Evolutionary conservation across 148 eudicot genomes (phyloP).

Genomic region (Chenopodium formosanum): DNA sequence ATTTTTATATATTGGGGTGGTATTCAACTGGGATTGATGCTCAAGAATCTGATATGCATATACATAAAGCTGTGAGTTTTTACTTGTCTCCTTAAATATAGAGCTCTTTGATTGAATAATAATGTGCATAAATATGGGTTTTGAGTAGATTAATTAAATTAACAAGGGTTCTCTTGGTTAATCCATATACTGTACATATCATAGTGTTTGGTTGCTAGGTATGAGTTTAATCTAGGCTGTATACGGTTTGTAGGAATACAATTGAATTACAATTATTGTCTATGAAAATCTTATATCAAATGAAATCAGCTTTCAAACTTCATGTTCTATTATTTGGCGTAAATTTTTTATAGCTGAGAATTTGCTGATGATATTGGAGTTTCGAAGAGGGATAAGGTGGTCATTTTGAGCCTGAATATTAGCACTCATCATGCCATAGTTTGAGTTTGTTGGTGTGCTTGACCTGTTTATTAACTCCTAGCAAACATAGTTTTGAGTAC

Average conservation of each 20-base stretch:
- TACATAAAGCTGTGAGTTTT: slow-evolving; percentile 79
- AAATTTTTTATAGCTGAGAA: too few species aligned
- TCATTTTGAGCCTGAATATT: not conserved
- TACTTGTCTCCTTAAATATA: not conserved
- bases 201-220: not conserved
- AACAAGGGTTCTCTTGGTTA: not conserved
- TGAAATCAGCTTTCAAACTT: too few species aligned
- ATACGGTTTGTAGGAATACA: not conserved
- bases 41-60: slow-evolving; percentile 81
- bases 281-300: too few species aligned
- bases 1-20: slow-evolving; percentile 89
- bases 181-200: too few species aligned
- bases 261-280: not conserved
- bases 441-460: not conserved
- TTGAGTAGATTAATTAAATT: not conserved
- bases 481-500: too few species aligned
- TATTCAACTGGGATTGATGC: slow-evolving; percentile 93
- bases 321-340: too few species aligned
- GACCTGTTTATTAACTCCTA: not conserved
- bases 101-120: not conserved
- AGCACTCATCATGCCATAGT: not conserved
- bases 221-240: not conserved
- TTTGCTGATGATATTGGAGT: not conserved
- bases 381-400: not conserved
- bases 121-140: not conserved